Percentiles rank a stretch among this genome's conserved stretches.
Conservation (phyloP, 2,329 filamentous ascomycete species). For the Xylaria sp. region DNA sequence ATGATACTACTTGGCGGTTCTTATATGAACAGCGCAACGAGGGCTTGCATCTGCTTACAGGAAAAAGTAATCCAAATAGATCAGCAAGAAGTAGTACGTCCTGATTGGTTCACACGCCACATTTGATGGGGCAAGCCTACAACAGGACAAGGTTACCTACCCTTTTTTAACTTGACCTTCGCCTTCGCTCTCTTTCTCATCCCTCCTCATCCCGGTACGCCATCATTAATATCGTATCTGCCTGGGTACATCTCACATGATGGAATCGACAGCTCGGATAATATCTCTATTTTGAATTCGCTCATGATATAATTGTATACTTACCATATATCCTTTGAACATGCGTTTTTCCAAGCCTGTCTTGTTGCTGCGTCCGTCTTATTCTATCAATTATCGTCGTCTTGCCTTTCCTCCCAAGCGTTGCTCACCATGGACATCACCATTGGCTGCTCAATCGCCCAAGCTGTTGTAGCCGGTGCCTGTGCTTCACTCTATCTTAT, state of each 20-base stretch:
- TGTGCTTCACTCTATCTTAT: conserved; percentile 47
- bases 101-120: conserved; percentile 24
- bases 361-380: conserved; percentile 6
- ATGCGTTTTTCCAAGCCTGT: conserved; percentile 19
- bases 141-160: conserved; percentile 5
- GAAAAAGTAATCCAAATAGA: conserved; percentile 1
- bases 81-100: background rate
- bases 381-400: background rate
- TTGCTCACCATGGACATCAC: conserved; percentile 38
- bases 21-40: conserved; percentile 2
- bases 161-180: background rate
- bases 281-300: conserved; percentile 5
- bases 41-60: background rate
- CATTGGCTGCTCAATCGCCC: conserved; percentile 41
- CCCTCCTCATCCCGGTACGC: background rate
- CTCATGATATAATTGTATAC: conserved; percentile 1
- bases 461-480: conserved; percentile 47
- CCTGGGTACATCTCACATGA: background rate
- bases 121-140: conserved; percentile 14
- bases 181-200: conserved; percentile 3
- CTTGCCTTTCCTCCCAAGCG: background rate
- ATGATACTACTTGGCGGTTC: background rate
- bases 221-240: background rate
- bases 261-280: background rate
- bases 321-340: conserved; percentile 13